Conservation (phyloP, 1,284 basidiomycete genomes). For the Sanghuangporus sanghuang region DNA sequence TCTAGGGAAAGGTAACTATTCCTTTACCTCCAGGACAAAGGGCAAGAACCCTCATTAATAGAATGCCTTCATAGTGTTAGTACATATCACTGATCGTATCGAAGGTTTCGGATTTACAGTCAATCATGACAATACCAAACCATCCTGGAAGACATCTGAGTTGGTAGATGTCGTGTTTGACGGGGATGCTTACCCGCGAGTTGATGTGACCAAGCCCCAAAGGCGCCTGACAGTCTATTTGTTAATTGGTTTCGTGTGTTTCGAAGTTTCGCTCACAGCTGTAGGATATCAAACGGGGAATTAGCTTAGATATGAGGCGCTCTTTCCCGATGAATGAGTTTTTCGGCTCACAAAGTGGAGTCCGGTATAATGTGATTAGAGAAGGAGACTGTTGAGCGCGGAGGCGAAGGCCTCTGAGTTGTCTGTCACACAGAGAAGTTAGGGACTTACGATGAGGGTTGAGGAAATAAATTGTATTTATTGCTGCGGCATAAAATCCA, state of each 20-base stretch:
- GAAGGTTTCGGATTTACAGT: not conserved
- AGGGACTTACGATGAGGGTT: not conserved
- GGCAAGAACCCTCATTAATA: conserved; percentile 6
- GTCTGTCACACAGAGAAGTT: not conserved
- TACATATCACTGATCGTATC: not conserved
- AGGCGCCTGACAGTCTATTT: not conserved
- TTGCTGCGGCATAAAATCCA: not conserved
- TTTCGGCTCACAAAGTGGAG: not conserved
- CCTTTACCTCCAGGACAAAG: not conserved
- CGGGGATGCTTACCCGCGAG: not conserved
- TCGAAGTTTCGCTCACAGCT: conserved; percentile 1
- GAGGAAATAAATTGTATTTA: not conserved
- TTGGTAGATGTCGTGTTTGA: not conserved
- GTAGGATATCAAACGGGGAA: not conserved
- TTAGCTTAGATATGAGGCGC: not conserved
- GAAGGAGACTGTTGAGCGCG: not conserved
- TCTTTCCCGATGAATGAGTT: not conserved
- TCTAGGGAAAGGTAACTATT: not conserved
- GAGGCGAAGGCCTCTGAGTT: not conserved
- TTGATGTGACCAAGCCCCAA: conserved; percentile 2
- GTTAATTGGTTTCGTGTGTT: not conserved
- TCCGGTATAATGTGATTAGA: not conserved
- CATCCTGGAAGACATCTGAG: not conserved
- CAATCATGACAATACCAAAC: conserved; percentile 7
- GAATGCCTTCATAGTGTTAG: not conserved